These are phyloP conservation scores for Aaosphaeria arxii DNA, from an alignment of 2,329 filamentous ascomycete genomes.

Conservation along the genomic window DNA sequence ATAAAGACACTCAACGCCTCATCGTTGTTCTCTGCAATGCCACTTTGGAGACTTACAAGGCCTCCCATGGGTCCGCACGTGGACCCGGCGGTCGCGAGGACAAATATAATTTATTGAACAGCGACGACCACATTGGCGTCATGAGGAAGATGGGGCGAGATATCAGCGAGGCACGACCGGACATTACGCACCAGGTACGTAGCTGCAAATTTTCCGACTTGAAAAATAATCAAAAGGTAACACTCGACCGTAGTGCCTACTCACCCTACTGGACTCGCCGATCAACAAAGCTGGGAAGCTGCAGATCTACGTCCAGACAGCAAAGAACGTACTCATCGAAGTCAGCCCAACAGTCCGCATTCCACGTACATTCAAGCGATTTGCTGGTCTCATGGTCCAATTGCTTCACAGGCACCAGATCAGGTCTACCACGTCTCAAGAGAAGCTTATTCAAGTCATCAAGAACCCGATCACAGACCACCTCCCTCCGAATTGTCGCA, in stretches of 20 bases:
- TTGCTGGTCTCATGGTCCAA: slow-evolving; percentile 98
- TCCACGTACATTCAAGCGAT: slow-evolving; percentile 97
- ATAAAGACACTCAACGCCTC: slow-evolving; percentile 87
- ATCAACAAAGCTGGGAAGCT: slow-evolving; percentile 98
- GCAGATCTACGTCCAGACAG: slow-evolving; percentile 98
- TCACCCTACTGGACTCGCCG: slow-evolving; percentile 94
- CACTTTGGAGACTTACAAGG: slow-evolving; percentile 95
- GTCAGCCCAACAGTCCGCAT: slow-evolving; percentile 98
- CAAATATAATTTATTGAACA: slow-evolving; percentile 97
- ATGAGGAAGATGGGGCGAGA: slow-evolving; percentile 99
- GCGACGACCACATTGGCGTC: slow-evolving; percentile 97
- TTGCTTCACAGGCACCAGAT: slow-evolving; percentile 93
- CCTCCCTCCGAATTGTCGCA: slow-evolving; percentile 92
- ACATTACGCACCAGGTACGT: slow-evolving; percentile 96
- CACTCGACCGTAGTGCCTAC: slow-evolving; percentile 67
- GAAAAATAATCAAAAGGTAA: slow-evolving; percentile 16
- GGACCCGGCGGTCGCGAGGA: slow-evolving; percentile 72
- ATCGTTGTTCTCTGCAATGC: slow-evolving; percentile 97
- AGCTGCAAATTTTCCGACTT: slow-evolving; percentile 2
- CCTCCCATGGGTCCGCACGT: slow-evolving; percentile 67
- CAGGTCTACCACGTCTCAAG: slow-evolving; percentile 91
- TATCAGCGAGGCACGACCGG: slow-evolving; percentile 94
- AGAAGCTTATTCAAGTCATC: slow-evolving; percentile 96
- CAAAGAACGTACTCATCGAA: slow-evolving; percentile 95
- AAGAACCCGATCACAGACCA: slow-evolving; percentile 98